These are phyloP conservation scores for Bipolaris cookei DNA, from an alignment of 2,329 filamentous ascomycete species.

Conservation along the genomic window DNA sequence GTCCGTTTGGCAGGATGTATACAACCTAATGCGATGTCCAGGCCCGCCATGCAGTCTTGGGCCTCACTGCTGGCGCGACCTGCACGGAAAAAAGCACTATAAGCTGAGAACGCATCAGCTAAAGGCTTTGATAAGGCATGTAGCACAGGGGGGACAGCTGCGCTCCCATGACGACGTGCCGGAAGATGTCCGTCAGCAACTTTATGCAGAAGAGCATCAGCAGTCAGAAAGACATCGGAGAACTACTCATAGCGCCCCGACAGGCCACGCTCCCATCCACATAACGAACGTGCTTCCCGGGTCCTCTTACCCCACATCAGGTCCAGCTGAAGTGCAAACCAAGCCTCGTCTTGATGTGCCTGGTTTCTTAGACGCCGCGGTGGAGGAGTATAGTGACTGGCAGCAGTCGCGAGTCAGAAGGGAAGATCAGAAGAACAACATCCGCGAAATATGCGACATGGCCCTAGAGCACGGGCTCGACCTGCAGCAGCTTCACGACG, in stretches of 20 bases:
- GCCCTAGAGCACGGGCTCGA: slow-evolving; percentile 21
- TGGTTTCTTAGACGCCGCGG: slow-evolving; percentile 21
- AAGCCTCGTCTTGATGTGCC: slow-evolving; percentile 21
- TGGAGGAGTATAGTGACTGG: slow-evolving; percentile 24
- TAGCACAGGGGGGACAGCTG: slow-evolving; percentile 31
- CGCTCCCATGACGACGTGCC: slow-evolving; percentile 40
- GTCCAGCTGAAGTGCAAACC: background rate
- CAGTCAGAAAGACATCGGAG: slow-evolving; percentile 27
- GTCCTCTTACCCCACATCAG: slow-evolving; percentile 4
- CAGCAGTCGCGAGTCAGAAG: slow-evolving; percentile 23
- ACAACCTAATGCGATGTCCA: slow-evolving; percentile 41
- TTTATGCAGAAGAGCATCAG: slow-evolving; percentile 44
- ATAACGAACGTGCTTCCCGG: slow-evolving; percentile 39
- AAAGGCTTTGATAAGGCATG: slow-evolving; percentile 37
- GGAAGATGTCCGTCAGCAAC: slow-evolving; percentile 39
- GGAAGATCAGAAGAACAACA: slow-evolving; percentile 20
- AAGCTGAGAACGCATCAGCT: slow-evolving; percentile 40
- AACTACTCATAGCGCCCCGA: slow-evolving; percentile 18
- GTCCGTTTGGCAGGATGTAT: slow-evolving; percentile 41
- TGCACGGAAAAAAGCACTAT: slow-evolving; percentile 43
- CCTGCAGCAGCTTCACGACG: slow-evolving; percentile 36
- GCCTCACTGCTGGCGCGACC: slow-evolving; percentile 46
- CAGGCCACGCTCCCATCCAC: slow-evolving; percentile 35
- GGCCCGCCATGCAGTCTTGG: slow-evolving; percentile 34
- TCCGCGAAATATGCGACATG: slow-evolving; percentile 17